phyloP scores from a whole-genome alignment of 257 asterid species.

The Plantago major region DNA sequence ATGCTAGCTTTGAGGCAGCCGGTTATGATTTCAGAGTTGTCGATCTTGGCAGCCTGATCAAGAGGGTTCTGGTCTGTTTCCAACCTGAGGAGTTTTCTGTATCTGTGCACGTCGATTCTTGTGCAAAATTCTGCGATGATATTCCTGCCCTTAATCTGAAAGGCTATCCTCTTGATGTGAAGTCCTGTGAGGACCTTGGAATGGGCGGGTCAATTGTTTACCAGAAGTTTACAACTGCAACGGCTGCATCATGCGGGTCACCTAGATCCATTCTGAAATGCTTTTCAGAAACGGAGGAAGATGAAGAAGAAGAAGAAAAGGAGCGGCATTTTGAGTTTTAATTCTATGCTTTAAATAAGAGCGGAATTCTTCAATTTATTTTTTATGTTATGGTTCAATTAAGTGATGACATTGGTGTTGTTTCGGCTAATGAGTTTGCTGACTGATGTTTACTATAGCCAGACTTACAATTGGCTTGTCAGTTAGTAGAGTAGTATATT shows the following conservation, averaged over 20 bases:
- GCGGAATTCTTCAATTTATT: not conserved
- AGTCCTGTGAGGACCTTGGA: slow-evolving; percentile 52
- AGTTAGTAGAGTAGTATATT: no score
- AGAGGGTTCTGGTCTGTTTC: slow-evolving; percentile 28
- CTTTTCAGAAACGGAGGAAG: slow-evolving; percentile 49
- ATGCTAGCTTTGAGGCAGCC: slow-evolving; percentile 39
- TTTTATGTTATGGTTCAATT: not conserved
- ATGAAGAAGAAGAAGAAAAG: slow-evolving; percentile 64
- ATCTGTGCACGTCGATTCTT: slow-evolving; percentile 26
- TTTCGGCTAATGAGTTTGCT: no score
- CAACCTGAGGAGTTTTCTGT: slow-evolving; percentile 29
- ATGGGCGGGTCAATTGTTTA: slow-evolving; percentile 53
- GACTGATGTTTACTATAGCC: no score
- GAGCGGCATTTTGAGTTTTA: slow-evolving; percentile 42
- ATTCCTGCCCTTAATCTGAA: slow-evolving; percentile 32
- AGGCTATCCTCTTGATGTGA: slow-evolving; percentile 40
- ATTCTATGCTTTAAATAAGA: slow-evolving; percentile 16
- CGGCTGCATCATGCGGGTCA: slow-evolving; percentile 45
- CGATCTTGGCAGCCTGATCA: slow-evolving; percentile 16
- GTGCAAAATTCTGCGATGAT: slow-evolving; percentile 33
- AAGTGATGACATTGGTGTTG: no score
- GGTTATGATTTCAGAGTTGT: slow-evolving; percentile 28
- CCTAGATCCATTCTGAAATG: slow-evolving; percentile 75
- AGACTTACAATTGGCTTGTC: no score
- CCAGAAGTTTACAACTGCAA: slow-evolving; percentile 47